Conservation (phyloP, 2,329 filamentous ascomycete genomes). For the Claviceps sp. region DNA sequence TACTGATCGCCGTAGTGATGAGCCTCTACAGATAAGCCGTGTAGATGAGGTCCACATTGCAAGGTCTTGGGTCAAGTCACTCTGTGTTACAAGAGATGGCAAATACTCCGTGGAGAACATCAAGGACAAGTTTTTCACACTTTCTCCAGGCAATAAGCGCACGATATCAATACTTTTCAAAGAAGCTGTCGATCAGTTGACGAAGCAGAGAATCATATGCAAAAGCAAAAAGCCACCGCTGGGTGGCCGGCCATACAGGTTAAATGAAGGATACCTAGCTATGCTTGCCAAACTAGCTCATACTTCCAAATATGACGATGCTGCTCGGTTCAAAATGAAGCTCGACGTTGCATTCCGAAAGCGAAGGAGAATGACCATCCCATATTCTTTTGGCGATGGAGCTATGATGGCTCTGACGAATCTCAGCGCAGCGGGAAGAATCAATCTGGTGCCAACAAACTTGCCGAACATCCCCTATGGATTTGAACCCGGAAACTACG, state of each 20-base stretch:
- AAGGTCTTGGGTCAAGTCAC: conserved; percentile 45
- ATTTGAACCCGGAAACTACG: conserved; percentile 58
- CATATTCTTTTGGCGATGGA: conserved; percentile 48
- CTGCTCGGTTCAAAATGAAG: conserved; percentile 43
- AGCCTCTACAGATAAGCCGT: conserved; percentile 5
- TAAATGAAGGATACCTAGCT: conserved; percentile 45
- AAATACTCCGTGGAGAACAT: conserved; percentile 36
- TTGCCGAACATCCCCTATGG: conserved; percentile 54
- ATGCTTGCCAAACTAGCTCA: conserved; percentile 43
- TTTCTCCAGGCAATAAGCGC: conserved; percentile 27
- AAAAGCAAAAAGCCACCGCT: conserved; percentile 45
- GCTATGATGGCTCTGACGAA: conserved; percentile 55
- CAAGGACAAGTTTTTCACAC: conserved; percentile 35
- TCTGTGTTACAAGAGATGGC: conserved; percentile 39
- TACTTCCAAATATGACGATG: conserved; percentile 41
- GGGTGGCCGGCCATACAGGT: conserved; percentile 47
- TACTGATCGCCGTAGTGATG: conserved; percentile 5
- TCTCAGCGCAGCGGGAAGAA: conserved; percentile 44
- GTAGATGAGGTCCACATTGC: conserved; percentile 28
- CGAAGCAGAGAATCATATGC: conserved; percentile 40
- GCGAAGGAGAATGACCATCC: conserved; percentile 29
- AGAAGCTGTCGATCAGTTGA: conserved; percentile 34
- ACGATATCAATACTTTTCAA: conserved; percentile 32
- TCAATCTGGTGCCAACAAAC: conserved; percentile 39
- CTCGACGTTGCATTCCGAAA: conserved; percentile 44